A percentile compares a stretch with the other conserved stretches of the same genome.
These are phyloP conservation scores for Coemansia sp. DNA, from an alignment of 192 early-diverging fungal genomes.

Conservation along the genomic window DNA sequence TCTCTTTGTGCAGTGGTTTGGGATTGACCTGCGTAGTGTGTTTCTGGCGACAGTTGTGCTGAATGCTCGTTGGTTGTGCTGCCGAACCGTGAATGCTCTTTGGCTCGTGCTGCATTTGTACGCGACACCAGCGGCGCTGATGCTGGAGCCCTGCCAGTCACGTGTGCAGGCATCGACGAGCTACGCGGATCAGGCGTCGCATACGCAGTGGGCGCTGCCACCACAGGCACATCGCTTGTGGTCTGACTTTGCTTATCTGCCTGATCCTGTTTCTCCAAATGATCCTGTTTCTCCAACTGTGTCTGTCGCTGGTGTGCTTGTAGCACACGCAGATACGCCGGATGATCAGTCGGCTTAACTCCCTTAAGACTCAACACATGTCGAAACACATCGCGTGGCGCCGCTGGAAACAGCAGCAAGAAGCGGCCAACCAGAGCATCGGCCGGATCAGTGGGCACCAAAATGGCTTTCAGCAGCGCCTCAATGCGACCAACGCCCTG, in stretches of 20 bases:
- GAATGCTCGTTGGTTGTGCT: background rate
- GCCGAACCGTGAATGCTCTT: background rate
- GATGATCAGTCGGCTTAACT: slow-evolving; percentile 62
- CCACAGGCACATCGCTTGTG: too few species aligned
- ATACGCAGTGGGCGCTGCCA: background rate
- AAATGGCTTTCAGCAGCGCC: slow-evolving; percentile 83
- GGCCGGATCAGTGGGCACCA: slow-evolving; percentile 79
- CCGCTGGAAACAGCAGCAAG: slow-evolving; percentile 78
- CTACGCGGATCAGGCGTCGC: slow-evolving; percentile 1
- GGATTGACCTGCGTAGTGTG: background rate
- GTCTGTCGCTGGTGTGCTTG: slow-evolving; percentile 3
- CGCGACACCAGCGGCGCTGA: background rate
- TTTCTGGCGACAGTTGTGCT: background rate
- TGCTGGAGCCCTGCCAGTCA: background rate
- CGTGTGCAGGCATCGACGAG: background rate
- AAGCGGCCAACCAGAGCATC: slow-evolving; percentile 88
- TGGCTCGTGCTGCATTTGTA: background rate
- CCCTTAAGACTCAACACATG: slow-evolving; percentile 86
- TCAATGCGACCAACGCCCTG: slow-evolving; percentile 80
- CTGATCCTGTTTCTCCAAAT: background rate
- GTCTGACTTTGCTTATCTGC: too few species aligned
- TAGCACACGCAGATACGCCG: slow-evolving; percentile 31
- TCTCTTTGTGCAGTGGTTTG: background rate
- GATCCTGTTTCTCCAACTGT: too few species aligned
- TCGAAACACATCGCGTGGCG: slow-evolving; percentile 67